Percentiles rank a stretch among this genome's conserved stretches.
phyloP scores from a whole-genome alignment of 805 yeast species.

The Ogataea nonfermentans region DNA sequence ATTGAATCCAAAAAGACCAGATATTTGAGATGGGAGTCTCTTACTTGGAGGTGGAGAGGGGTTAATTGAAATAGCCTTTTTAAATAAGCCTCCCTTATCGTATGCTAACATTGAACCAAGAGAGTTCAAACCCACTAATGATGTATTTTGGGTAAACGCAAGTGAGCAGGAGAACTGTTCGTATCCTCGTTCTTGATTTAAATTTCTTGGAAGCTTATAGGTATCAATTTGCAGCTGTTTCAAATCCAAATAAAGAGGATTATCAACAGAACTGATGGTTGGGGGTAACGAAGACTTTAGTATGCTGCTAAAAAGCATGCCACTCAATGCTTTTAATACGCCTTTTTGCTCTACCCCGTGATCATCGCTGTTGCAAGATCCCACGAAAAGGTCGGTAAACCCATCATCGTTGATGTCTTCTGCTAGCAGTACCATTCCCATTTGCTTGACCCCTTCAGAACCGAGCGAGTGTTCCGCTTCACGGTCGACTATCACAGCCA shows the following conservation, averaged over 20 bases:
- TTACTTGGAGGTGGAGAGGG: neutral
- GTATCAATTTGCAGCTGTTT: constrained; percentile 9
- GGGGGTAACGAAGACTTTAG: neutral
- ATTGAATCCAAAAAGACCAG: constrained; percentile 31
- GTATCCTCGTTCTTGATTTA: constrained; percentile 28
- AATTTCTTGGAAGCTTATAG: constrained; percentile 21
- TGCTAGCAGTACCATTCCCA: constrained; percentile 33
- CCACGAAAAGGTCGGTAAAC: constrained; percentile 41
- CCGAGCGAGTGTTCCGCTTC: constrained; percentile 37
- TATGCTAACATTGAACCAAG: constrained; percentile 38
- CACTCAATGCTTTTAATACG: constrained; percentile 34
- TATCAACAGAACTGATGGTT: neutral
- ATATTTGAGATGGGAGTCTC: constrained; percentile 22
- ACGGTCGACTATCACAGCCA: constrained; percentile 23
- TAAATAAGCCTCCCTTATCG: constrained; percentile 18
- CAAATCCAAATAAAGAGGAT: constrained; percentile 6
- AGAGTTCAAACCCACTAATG: constrained; percentile 41
- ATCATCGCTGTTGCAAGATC: constrained; percentile 39
- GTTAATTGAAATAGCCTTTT: neutral
- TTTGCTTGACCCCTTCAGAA: constrained; percentile 40
- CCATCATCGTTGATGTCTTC: constrained; percentile 40
- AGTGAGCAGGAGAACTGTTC: constrained; percentile 43
- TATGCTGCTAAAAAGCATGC: constrained; percentile 13
- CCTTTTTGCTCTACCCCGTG: constrained; percentile 35
- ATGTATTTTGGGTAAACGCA: constrained; percentile 24